Evolutionary conservation across 176 grass and related monocot species (phyloP), one percentile per base, ranked within the genome.

Genomic region (Secale cereale): DNA sequence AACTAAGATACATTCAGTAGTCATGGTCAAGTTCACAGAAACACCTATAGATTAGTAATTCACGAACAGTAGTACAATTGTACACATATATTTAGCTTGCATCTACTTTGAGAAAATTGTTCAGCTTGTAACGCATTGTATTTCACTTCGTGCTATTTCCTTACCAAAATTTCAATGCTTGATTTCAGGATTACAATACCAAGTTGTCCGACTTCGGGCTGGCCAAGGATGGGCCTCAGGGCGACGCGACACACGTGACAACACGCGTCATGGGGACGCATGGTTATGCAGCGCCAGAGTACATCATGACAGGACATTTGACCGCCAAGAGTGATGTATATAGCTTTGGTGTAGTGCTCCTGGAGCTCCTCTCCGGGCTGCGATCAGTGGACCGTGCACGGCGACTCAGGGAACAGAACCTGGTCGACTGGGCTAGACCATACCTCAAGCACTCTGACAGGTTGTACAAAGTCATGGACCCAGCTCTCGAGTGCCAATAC

Each of bases 181-280:
- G 20, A 12, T 88, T 56, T 78, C 90, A 98, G 95, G 91, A 98
- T 82, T 92, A 87, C 83, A 85, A 73, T 52, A 92, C 91, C 25
- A 98, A 98, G 89, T 64, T 98, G 30, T 98, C 95, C 2, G 95
- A 98, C 88, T 98, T 98, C 1, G 95, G 95, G 12, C 91, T 98
- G 1, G 95, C 95, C 60, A 98, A 95, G 84, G 95, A 98, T 4
- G 95, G 92, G 1, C 95, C 95, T 0, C 74, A 98, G 48, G 95
- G 91, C 0, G 95, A 98, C 28, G 85, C 88, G n/a, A 98, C 92
- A 9, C 93, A 95, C 0, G 91, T 98, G 82, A 93, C 92, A 17
- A 98, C 95, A 2, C 95, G 95, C 43, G 91, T 98, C 48, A 98
- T 98, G 95, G 95, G 95, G 4, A 98, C 95, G 0, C 87, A 91